Conservation (phyloP, 495 filamentous ascomycete species). For the Aspergillus bridgeri region DNA sequence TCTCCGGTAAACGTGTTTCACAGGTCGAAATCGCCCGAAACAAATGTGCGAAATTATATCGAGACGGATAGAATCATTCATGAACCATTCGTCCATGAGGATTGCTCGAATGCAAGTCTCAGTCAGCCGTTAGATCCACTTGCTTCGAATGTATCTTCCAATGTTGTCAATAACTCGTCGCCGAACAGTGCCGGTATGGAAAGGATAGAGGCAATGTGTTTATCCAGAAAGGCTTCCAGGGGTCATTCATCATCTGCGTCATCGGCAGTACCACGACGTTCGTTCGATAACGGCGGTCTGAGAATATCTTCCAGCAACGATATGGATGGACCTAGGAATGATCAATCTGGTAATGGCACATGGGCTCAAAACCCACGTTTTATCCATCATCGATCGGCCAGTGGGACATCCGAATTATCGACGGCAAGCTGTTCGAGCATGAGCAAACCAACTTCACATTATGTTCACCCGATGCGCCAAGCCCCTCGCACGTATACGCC, state of each 20-base stretch:
- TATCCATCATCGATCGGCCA: conserved; percentile 52
- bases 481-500: conserved; percentile 55
- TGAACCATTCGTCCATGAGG: conserved; percentile 12
- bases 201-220: conserved; percentile 53
- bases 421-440: conserved; percentile 44
- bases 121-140: conserved; percentile 9
- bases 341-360: conserved; percentile 22
- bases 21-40: neutral
- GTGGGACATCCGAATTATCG: conserved; percentile 55
- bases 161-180: conserved; percentile 15
- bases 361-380: conserved; percentile 34
- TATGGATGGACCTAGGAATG: conserved; percentile 29
- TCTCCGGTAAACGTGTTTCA: conserved; percentile 4
- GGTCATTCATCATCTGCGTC: conserved; percentile 42
- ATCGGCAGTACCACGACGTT: conserved; percentile 54
- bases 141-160: conserved; percentile 14
- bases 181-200: conserved; percentile 25
- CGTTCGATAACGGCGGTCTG: conserved; percentile 53
- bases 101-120: conserved; percentile 8
- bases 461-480: conserved; percentile 59
- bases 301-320: conserved; percentile 53
- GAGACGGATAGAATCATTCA: conserved; percentile 12
- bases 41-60: neutral
- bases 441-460: conserved; percentile 48
- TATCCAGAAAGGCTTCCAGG: conserved; percentile 52